These are phyloP conservation scores for Aotearoamyces nothofagi DNA, from an alignment of 2,329 filamentous ascomycete genomes.

Conservation along the genomic window DNA sequence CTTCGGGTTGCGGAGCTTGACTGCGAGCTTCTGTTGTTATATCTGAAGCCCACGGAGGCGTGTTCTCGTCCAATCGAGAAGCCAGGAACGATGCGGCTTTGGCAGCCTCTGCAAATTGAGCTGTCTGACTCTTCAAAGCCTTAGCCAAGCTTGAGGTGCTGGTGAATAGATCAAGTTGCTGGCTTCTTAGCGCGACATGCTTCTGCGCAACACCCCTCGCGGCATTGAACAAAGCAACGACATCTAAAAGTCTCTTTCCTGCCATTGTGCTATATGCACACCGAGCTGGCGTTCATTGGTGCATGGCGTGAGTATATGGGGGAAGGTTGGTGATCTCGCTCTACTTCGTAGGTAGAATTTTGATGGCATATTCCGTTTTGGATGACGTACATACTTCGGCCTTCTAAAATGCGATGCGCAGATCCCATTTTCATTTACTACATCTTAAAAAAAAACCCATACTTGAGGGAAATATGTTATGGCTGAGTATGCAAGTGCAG, in stretches of 20 bases:
- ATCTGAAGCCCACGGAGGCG: slow-evolving; percentile 15
- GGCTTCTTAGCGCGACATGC: slow-evolving; percentile 39
- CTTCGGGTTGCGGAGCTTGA: slow-evolving; percentile 8
- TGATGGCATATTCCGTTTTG: no score
- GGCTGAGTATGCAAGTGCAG: no score
- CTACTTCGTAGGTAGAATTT: no score
- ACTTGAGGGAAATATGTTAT: no score
- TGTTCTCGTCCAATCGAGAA: slow-evolving; percentile 36
- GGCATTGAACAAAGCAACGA: slow-evolving; percentile 54
- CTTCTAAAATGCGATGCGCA: no score
- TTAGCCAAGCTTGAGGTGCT: slow-evolving; percentile 50
- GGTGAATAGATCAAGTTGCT: slow-evolving; percentile 46
- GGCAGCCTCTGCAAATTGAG: slow-evolving; percentile 43
- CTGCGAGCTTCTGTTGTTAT: slow-evolving; percentile 4
- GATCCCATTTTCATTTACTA: no score
- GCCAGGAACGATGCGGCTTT: slow-evolving; percentile 44
- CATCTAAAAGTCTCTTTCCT: slow-evolving; percentile 51
- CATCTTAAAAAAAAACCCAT: no score
- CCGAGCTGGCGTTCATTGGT: not conserved
- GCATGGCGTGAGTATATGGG: slow-evolving; percentile 1
- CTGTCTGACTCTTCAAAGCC: slow-evolving; percentile 43
- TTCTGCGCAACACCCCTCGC: slow-evolving; percentile 51
- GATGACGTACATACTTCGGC: no score
- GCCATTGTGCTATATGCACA: slow-evolving; percentile 25
- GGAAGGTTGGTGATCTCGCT: no score